Evolutionary conservation across 2,329 filamentous ascomycete genomes (phyloP), one percentile per base, ranked within the genome.

Genomic region (Colletotrichum theobromicola): DNA sequence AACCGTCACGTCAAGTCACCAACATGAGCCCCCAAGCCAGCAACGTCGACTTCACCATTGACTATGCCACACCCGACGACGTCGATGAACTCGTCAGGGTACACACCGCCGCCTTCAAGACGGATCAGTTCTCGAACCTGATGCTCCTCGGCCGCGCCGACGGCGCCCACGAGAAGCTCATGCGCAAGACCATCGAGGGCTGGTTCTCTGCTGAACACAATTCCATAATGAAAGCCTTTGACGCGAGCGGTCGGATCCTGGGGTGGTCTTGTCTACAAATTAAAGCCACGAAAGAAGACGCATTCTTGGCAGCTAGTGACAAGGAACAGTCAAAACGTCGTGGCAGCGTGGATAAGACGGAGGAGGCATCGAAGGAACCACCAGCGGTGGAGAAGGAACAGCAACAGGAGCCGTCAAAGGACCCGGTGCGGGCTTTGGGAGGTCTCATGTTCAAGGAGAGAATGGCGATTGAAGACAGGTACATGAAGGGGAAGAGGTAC

Each of bases 111-210:
- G 72, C 72, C 12, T 66, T 71, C 53, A 62, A 18, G 21, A 15
- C 55, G 9, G 72, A 74, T 16, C 72, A 35, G 24, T 74, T 71
- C 28, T 71, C 72, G 18, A 71, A 66, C 12, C 9, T 74, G n/a
- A 74, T 74, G 67, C 61, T 66, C 13, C 55, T 74, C 32, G 50
- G 58, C 21, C 67, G 72, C 42, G 61, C 26, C 10, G 37, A 28
- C n/a, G 5, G 61, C 37, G 61, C 72, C 3, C 72, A 71, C 18
- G 18, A 62, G 9, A 18, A 57, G 4, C 53, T 66, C 5, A 74
- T 74, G 72, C 53, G 6, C 21, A 46, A 61, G 12, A 24, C 72
- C 16, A 67, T 74, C 5, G 28, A 42, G 9, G 15, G 24, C 24
- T 71, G 72, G 67, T 32, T 66, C 9, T 30, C 61, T 9, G 61